These are phyloP conservation scores for Pharus latifolius DNA, from an alignment of 176 grass and related monocot species.

Conservation along the genomic window DNA sequence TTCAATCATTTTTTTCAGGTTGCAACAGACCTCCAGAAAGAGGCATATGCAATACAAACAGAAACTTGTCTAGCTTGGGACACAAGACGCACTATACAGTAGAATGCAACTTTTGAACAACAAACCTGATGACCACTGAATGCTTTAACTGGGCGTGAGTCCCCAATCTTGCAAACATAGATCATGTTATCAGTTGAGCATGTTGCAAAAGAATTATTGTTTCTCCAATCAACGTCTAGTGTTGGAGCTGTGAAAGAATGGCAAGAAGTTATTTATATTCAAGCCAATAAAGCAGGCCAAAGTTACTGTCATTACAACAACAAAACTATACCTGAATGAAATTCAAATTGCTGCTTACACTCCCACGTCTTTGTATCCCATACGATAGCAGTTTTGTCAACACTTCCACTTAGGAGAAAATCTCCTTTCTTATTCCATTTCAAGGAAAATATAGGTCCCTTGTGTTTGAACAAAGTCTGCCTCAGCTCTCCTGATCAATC, in stretches of 20 bases:
- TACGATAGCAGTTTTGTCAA: constrained; percentile 98
- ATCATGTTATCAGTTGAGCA: constrained; percentile 98
- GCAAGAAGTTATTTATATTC: not conserved
- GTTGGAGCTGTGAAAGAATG: constrained; percentile 69
- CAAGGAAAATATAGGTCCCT: constrained; percentile 93
- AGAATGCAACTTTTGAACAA: not conserved
- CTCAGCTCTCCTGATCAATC: constrained; percentile 68
- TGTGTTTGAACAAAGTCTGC: constrained; percentile 90
- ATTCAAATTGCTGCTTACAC: constrained; percentile 94
- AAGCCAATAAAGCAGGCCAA: not conserved
- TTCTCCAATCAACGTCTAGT: constrained; percentile 98
- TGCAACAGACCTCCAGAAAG: not conserved
- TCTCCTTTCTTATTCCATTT: constrained; percentile 99
- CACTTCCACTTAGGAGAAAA: constrained; percentile 89
- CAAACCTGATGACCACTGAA: constrained; percentile 84
- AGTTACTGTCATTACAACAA: not conserved
- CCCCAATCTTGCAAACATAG: constrained; percentile 94
- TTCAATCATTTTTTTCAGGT: not conserved
- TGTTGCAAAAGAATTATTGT: constrained; percentile 94
- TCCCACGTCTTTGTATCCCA: constrained; percentile 99
- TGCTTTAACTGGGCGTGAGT: constrained; percentile 59
- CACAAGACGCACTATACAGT: not conserved
- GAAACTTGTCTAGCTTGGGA: not conserved
- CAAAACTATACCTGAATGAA: constrained; percentile 71
- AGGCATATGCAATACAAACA: not conserved